A percentile compares a stretch with the other conserved stretches of the same genome.
phyloP scores from a whole-genome alignment of 345 rosid genomes.

The Moricandia arvensis region DNA sequence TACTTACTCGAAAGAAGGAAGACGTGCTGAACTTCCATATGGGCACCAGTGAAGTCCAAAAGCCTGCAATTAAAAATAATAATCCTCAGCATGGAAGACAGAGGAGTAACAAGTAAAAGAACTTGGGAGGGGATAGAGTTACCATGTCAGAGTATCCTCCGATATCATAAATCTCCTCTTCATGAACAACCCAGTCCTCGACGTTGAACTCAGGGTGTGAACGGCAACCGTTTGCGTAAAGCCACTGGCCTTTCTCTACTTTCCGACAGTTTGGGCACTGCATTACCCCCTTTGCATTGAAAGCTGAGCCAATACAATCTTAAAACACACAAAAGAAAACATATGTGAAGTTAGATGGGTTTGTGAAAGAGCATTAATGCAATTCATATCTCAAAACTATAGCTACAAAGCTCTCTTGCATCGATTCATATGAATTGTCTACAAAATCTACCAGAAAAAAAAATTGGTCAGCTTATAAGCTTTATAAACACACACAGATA shows the following conservation, averaged over 20 bases:
- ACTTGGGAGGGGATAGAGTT: not conserved
- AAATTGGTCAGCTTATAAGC: not conserved
- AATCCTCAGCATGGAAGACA: not conserved
- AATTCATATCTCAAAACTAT: not conserved
- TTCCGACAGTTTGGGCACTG: constrained; percentile 98
- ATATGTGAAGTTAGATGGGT: not conserved
- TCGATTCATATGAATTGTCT: not conserved
- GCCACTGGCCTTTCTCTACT: constrained; percentile 99
- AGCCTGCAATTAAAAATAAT: constrained; percentile 52
- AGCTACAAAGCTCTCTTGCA: not conserved
- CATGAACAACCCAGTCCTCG: constrained; percentile 86
- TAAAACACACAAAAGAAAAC: constrained; percentile 22
- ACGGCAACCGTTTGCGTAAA: constrained; percentile 76
- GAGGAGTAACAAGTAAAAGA: not conserved
- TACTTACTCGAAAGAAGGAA: constrained; percentile 78
- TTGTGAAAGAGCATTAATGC: not conserved
- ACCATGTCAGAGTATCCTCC: constrained; percentile 78
- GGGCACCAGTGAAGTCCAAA: constrained; percentile 98
- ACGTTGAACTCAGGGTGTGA: constrained; percentile 71
- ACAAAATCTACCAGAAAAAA: not conserved
- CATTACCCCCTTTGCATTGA: constrained; percentile 93
- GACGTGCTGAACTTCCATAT: constrained; percentile 71
- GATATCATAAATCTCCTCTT: constrained; percentile 84
- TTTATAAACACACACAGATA: too few species aligned
- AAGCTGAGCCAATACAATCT: constrained; percentile 99